Percentiles rank a stretch among this genome's conserved stretches.
These are phyloP conservation scores for Lathyrus sativus DNA, from an alignment of 306 rosid genomes.

Conservation along the genomic window DNA sequence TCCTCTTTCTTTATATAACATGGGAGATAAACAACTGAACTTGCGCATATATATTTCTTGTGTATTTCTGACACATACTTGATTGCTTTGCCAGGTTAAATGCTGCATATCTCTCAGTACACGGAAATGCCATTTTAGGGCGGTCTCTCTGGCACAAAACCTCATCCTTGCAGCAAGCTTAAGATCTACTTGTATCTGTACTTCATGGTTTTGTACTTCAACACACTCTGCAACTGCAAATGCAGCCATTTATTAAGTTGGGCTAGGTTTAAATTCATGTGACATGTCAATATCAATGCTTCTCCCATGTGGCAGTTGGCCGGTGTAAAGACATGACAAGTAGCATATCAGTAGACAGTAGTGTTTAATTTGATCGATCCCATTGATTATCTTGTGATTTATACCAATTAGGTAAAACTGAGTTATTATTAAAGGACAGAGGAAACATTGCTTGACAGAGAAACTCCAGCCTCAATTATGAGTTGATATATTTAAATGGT, in stretches of 20 bases:
- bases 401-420: neutral
- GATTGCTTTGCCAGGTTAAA: conserved; percentile 69
- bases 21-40: neutral
- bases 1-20: conserved; percentile 1
- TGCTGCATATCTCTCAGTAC: conserved; percentile 72
- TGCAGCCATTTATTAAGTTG: neutral
- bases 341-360: conserved; percentile 14
- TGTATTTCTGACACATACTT: conserved; percentile 30
- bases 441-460: neutral
- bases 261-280: conserved; percentile 24
- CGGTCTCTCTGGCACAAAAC: conserved; percentile 41
- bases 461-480: neutral
- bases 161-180: conserved; percentile 38
- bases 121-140: conserved; percentile 50
- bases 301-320: neutral
- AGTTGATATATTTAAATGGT: neutral
- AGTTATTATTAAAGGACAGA: neutral
- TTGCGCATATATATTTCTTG: neutral
- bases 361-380: neutral
- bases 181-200: conserved; percentile 26
- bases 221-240: conserved; percentile 21
- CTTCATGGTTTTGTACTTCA: neutral
- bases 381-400: neutral
- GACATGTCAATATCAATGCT: neutral
- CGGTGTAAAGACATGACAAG: conserved; percentile 20